Evolutionary conservation across 805 yeast genomes (phyloP).

Genomic region (Nakazawaea pomicola): DNA sequence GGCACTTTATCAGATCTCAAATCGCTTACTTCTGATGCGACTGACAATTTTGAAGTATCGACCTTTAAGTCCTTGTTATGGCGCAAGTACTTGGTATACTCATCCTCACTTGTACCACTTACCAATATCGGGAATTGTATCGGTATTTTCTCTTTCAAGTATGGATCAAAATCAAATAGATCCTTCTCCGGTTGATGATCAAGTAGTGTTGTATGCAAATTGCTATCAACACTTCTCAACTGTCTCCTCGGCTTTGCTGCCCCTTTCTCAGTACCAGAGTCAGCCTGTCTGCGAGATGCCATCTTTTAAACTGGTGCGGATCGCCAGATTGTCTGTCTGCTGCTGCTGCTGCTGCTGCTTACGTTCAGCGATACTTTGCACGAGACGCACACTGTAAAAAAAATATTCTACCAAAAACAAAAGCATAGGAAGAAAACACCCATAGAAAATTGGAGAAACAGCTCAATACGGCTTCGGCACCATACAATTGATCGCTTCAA

Average conservation of each 20-base stretch:
- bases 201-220: slow-evolving; percentile 3
- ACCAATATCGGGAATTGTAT: slow-evolving; percentile 14
- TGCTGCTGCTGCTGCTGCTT: no score
- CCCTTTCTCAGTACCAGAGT: neutral
- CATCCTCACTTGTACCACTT: slow-evolving; percentile 16
- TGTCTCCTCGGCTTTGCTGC: neutral
- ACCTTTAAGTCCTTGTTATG: neutral
- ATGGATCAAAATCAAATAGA: slow-evolving; percentile 32
- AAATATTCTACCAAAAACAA: neutral
- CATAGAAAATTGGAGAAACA: neutral
- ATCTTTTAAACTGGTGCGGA: no score
- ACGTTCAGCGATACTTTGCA: no score
- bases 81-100: slow-evolving; percentile 5
- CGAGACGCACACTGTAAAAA: no score
- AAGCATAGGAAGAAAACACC: neutral
- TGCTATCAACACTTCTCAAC: slow-evolving; percentile 6
- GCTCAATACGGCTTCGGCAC: no score
- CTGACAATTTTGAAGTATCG: neutral
- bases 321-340: no score
- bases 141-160: slow-evolving; percentile 20
- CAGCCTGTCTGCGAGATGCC: neutral
- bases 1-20: neutral
- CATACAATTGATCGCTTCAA: no score
- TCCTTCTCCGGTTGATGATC: slow-evolving; percentile 14
- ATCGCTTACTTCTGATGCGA: neutral